Conservation (phyloP, 2,329 filamentous ascomycete genomes). For the Phaeosphaeria sp. region DNA sequence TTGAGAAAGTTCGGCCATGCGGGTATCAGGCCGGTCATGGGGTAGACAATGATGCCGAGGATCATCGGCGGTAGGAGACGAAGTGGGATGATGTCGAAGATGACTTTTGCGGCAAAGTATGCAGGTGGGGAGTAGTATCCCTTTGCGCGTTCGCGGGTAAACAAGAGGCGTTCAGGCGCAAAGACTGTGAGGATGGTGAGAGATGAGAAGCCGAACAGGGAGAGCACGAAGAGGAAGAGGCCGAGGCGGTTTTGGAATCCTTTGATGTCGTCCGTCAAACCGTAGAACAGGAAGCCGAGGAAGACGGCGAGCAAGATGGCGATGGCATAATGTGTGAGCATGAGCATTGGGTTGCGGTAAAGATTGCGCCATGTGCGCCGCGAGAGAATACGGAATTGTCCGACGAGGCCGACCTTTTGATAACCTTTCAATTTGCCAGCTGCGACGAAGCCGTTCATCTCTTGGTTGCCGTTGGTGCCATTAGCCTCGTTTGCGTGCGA, state of each 20-base stretch:
- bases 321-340: conserved; percentile 98
- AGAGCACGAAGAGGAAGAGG: conserved; percentile 95
- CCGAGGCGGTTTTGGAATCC: conserved; percentile 98
- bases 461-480: conserved; percentile 63
- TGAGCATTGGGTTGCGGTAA: conserved; percentile 96
- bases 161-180: conserved; percentile 85
- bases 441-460: conserved; percentile 59
- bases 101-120: conserved; percentile 93
- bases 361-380: conserved; percentile 94
- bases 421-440: conserved; percentile 77
- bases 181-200: conserved; percentile 94
- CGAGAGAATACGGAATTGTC: conserved; percentile 90
- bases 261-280: conserved; percentile 91
- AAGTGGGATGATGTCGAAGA: conserved; percentile 97
- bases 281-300: conserved; percentile 95
- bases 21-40: conserved; percentile 92
- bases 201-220: conserved; percentile 95
- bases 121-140: conserved; percentile 94
- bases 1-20: conserved; percentile 84
- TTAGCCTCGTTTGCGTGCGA: conserved; percentile 71
- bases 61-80: conserved; percentile 92
- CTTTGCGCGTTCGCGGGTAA: conserved; percentile 92
- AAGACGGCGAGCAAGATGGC: conserved; percentile 93
- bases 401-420: conserved; percentile 75
- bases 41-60: conserved; percentile 94